Percentiles rank a stretch among this genome's conserved stretches.
These are phyloP conservation scores for Pyrrhoderma lamaoense DNA, from an alignment of 1,284 basidiomycete species.

Conservation along the genomic window DNA sequence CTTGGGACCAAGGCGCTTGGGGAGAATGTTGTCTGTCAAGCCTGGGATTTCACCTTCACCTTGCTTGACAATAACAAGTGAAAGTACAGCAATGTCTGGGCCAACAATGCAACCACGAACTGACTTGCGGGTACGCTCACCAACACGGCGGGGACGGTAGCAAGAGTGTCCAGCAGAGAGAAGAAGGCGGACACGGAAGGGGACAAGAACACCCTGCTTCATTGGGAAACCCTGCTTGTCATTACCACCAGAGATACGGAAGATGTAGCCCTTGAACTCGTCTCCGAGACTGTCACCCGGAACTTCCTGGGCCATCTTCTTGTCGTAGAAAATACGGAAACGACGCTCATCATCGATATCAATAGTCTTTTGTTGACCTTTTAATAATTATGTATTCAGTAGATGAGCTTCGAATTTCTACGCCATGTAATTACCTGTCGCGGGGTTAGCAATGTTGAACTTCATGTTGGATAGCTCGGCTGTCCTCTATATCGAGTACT, in stretches of 20 bases:
- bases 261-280: constrained; percentile 96
- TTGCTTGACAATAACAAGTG: constrained; percentile 95
- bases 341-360: constrained; percentile 91
- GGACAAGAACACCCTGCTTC: constrained; percentile 98
- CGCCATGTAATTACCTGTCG: constrained; percentile 6
- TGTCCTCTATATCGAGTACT: not conserved
- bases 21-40: constrained; percentile 87
- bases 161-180: constrained; percentile 96
- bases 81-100: constrained; percentile 93
- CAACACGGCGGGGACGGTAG: constrained; percentile 88
- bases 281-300: constrained; percentile 87
- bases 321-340: constrained; percentile 92
- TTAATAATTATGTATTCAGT: no score
- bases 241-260: constrained; percentile 96
- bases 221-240: constrained; percentile 98
- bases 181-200: constrained; percentile 90
- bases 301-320: constrained; percentile 95
- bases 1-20: constrained; percentile 95
- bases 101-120: constrained; percentile 98
- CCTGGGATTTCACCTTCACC: constrained; percentile 90
- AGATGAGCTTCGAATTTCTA: no score
- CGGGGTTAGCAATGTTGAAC: constrained; percentile 81
- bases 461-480: constrained; percentile 58
- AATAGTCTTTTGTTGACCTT: constrained; percentile 78
- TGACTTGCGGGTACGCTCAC: constrained; percentile 98